phyloP scores from a whole-genome alignment of 2,329 filamentous ascomycete species.

The Leptographium procerum region DNA sequence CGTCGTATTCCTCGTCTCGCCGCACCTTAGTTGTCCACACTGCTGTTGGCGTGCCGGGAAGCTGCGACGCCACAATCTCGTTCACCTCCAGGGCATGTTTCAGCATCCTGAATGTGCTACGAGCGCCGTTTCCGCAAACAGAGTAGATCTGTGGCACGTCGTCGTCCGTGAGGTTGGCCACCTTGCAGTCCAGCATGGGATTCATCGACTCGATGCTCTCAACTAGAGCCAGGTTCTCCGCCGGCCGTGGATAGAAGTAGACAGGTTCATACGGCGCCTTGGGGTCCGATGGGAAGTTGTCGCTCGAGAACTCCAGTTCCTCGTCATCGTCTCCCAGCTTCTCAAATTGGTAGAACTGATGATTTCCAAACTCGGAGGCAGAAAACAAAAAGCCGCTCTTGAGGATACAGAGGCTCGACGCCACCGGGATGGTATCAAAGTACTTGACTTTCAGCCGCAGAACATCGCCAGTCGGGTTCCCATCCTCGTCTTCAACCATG shows the following conservation, averaged over 20 bases:
- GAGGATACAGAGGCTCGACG: conserved; percentile 78
- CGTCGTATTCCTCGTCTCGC: conserved; percentile 72
- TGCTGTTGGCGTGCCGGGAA: conserved; percentile 77
- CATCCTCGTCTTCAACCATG: conserved; percentile 71
- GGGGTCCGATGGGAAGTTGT: conserved; percentile 68
- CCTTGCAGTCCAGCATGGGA: conserved; percentile 80
- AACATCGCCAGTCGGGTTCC: conserved; percentile 70
- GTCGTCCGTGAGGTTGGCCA: conserved; percentile 81
- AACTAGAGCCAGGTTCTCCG: conserved; percentile 74
- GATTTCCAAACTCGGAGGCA: conserved; percentile 84
- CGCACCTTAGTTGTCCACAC: conserved; percentile 94
- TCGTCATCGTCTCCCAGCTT: conserved; percentile 93
- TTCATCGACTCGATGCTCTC: conserved; percentile 84
- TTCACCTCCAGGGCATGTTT: conserved; percentile 89
- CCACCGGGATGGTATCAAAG: conserved; percentile 89
- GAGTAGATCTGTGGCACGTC: conserved; percentile 96
- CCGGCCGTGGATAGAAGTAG: conserved; percentile 71
- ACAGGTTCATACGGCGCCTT: conserved; percentile 61
- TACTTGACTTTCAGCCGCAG: conserved; percentile 85
- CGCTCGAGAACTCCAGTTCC: conserved; percentile 75
- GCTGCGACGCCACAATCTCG: conserved; percentile 87
- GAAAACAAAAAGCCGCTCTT: conserved; percentile 94
- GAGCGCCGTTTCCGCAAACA: conserved; percentile 75
- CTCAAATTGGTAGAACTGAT: conserved; percentile 93
- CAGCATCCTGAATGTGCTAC: conserved; percentile 81